A percentile compares a stretch with the other conserved stretches of the same genome.
These are phyloP conservation scores for Fusarium austroafricanum DNA, from an alignment of 2,329 filamentous ascomycete species.

Conservation along the genomic window DNA sequence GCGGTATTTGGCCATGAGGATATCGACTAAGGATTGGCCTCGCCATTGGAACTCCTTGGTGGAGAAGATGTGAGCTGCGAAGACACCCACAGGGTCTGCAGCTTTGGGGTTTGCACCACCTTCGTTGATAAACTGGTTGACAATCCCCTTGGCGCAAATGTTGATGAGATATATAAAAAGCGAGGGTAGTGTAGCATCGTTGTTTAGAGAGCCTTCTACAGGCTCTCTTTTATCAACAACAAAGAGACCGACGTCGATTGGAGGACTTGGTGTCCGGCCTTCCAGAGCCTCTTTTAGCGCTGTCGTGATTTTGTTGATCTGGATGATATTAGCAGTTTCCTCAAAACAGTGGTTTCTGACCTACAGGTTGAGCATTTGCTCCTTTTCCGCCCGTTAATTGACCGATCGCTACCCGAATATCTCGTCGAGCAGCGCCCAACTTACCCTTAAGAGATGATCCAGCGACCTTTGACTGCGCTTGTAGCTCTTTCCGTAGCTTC, in stretches of 20 bases:
- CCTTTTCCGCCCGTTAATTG: slow-evolving; percentile 76
- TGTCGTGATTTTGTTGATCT: slow-evolving; percentile 53
- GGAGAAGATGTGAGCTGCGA: slow-evolving; percentile 80
- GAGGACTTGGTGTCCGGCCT: slow-evolving; percentile 62
- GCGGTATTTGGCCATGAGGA: slow-evolving; percentile 87
- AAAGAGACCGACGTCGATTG: slow-evolving; percentile 67
- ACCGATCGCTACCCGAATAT: slow-evolving; percentile 77
- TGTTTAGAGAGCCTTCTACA: slow-evolving; percentile 61
- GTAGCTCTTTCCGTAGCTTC: slow-evolving; percentile 70
- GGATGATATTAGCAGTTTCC: slow-evolving; percentile 29
- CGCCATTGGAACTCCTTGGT: slow-evolving; percentile 74
- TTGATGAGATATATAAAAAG: slow-evolving; percentile 81
- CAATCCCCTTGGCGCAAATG: slow-evolving; percentile 77
- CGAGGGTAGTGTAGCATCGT: slow-evolving; percentile 68
- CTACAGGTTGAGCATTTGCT: slow-evolving; percentile 63
- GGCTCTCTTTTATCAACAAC: slow-evolving; percentile 60
- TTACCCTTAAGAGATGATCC: slow-evolving; percentile 68
- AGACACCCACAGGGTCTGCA: slow-evolving; percentile 83
- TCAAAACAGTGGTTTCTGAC: slow-evolving; percentile 22
- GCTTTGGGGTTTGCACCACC: slow-evolving; percentile 71
- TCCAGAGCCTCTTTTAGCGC: slow-evolving; percentile 65
- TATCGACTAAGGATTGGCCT: slow-evolving; percentile 77
- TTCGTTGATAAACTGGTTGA: slow-evolving; percentile 77
- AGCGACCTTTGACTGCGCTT: slow-evolving; percentile 64
- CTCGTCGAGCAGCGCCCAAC: slow-evolving; percentile 77